Evolutionary conservation across 257 asterid genomes (phyloP).

Genomic region (Buddleja alternifolia): DNA sequence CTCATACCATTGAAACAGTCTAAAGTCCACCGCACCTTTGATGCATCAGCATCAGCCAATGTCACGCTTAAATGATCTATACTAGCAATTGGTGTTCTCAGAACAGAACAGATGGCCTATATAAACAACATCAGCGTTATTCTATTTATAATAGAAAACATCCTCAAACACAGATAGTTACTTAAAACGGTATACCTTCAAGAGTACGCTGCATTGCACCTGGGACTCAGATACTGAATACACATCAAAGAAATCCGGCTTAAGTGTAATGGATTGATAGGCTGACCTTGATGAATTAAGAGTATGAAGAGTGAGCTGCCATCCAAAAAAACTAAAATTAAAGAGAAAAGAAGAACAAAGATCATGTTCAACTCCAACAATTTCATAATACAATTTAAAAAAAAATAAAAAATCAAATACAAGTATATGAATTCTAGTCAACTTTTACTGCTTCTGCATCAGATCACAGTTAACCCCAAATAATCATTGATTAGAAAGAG

Average conservation of each 20-base stretch:
- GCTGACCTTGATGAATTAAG: constrained; percentile 93
- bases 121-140: constrained; percentile 18
- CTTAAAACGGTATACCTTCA: constrained; percentile 59
- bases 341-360: not conserved
- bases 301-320: constrained; percentile 75
- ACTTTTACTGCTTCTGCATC: not conserved
- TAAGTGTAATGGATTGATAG: constrained; percentile 74
- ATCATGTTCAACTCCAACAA: not conserved
- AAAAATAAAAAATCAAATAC: not conserved
- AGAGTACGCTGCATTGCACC: constrained; percentile 77
- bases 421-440: not conserved
- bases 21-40: constrained; percentile 90
- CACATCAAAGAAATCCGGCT: constrained; percentile 80
- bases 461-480: not conserved
- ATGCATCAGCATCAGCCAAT: constrained; percentile 74
- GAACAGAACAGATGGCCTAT: constrained; percentile 86
- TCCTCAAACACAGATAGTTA: constrained; percentile 6
- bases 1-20: constrained; percentile 74
- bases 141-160: not conserved
- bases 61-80: constrained; percentile 65
- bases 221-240: constrained; percentile 57
- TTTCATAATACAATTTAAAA: not conserved
- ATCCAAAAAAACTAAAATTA: constrained; percentile 19
- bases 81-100: constrained; percentile 84
- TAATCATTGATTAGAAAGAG: not conserved